Conservation (phyloP, 2,329 filamentous ascomycete genomes). For the Aspergillus persii region DNA sequence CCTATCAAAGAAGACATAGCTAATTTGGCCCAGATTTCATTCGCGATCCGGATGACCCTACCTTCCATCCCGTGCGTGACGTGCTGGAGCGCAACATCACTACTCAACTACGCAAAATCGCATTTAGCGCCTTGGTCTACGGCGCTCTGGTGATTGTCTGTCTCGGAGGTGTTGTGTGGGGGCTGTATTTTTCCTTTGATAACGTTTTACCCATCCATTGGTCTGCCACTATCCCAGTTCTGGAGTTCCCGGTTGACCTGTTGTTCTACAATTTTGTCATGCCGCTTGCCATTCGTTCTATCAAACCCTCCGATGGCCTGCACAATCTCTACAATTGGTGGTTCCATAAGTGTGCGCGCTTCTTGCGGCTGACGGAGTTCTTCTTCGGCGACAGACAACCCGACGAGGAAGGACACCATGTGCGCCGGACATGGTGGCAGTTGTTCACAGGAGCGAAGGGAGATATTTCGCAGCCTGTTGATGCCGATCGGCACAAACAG, state of each 20-base stretch:
- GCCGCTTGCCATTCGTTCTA: conserved; percentile 77
- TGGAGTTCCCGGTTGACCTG: conserved; percentile 92
- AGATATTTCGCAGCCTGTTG: conserved; percentile 35
- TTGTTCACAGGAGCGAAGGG: conserved; percentile 37
- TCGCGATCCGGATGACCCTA: conserved; percentile 94
- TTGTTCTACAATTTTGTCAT: conserved; percentile 97
- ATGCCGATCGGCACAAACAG: conserved; percentile 28
- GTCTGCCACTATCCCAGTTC: conserved; percentile 84
- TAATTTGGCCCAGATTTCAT: conserved; percentile 70
- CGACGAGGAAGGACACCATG: conserved; percentile 75
- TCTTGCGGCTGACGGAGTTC: conserved; percentile 82
- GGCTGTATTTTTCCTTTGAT: conserved; percentile 65
- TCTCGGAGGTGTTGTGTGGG: conserved; percentile 93
- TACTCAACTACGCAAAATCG: conserved; percentile 91
- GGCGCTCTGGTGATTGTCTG: conserved; percentile 90
- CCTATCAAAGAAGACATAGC: neutral
- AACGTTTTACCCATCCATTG: conserved; percentile 86
- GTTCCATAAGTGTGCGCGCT: conserved; percentile 82
- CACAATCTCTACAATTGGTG: conserved; percentile 92
- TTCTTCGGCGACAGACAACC: conserved; percentile 78
- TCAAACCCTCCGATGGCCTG: conserved; percentile 80
- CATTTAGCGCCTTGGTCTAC: conserved; percentile 94
- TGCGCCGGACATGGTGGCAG: conserved; percentile 58
- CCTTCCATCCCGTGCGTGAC: conserved; percentile 95
- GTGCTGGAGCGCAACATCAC: conserved; percentile 89